Evolutionary conservation across 768 basidiomycete genomes (phyloP), one percentile per base, ranked within the genome.

Genomic region (Tylopilus rubrobrunneus): DNA sequence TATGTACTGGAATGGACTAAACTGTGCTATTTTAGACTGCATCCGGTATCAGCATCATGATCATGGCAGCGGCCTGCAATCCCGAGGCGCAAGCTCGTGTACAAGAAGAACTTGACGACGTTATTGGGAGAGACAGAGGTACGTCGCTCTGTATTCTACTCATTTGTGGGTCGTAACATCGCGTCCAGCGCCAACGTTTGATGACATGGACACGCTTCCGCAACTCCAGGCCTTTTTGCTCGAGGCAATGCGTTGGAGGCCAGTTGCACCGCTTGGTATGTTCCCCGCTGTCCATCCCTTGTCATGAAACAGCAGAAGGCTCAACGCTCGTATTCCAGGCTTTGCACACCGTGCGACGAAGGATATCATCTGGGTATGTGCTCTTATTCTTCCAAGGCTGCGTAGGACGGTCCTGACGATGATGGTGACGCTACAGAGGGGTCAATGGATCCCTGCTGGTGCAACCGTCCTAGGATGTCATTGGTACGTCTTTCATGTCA

Each of bases 281-380:
- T 51, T 11, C 8, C 23, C 11, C 48, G 5, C 19, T 25, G 8
- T 50, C 14, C n/a, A 11, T 15, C 33, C 17, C 25, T 25, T 25
- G 7, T 23, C 4, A 31, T 31, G 25, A 21, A 14, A 15, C 8
- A 7, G 15, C 11, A 8, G 2, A 11, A 7, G 17, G 8, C 43
- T 37, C 25, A 53, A 17, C 15, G 2, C 33, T 21, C 44, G 14
- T 21, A 21, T 53, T 1, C 23, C 17, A 62, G 84, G 84, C 0
- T 81, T 85, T 47, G 37, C 37, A n/a, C 86, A 87, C 56, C 76
- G 77, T 48, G 78, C 84, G 0, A 86, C 78, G 1, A 79, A 77
- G 49, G 84, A 86, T 53, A 76, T 87, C 40, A 63, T 80, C 19
- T 86, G 81, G 79, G 82, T 81, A 41, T 10, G 48, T 4, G 12